These are phyloP conservation scores for Typha latifolia DNA, from an alignment of 176 grass and related monocot genomes.

Conservation along the genomic window DNA sequence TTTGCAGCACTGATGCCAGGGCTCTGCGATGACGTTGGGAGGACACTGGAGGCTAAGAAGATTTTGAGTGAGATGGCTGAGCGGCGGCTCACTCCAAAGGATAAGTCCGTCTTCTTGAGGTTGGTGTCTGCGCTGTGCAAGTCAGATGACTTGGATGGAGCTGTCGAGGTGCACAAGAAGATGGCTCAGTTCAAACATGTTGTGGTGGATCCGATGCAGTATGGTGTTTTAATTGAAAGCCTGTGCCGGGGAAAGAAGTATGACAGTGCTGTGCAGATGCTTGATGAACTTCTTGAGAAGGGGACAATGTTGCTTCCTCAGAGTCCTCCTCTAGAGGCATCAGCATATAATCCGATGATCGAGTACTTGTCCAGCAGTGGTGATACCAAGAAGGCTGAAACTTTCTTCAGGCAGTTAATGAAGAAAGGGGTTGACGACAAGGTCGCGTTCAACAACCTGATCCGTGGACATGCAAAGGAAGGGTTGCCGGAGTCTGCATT, in stretches of 20 bases:
- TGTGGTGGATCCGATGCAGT: slow-evolving; percentile 48
- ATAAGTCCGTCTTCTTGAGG: slow-evolving; percentile 67
- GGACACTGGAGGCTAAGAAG: slow-evolving; percentile 39
- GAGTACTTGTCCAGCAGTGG: slow-evolving; percentile 71
- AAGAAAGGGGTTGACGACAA: slow-evolving; percentile 84
- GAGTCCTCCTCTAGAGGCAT: slow-evolving; percentile 41
- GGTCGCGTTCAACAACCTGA: slow-evolving; percentile 74
- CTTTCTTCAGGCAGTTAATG: slow-evolving; percentile 95
- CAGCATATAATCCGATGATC: slow-evolving; percentile 63
- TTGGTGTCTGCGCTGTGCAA: slow-evolving; percentile 60
- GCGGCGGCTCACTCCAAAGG: slow-evolving; percentile 57
- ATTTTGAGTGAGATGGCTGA: slow-evolving; percentile 65
- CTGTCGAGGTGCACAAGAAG: slow-evolving; percentile 67
- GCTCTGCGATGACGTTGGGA: slow-evolving; percentile 62
- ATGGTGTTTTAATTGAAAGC: slow-evolving; percentile 68
- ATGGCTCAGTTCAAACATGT: slow-evolving; percentile 53
- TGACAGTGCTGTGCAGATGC: slow-evolving; percentile 42
- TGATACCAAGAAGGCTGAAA: slow-evolving; percentile 61
- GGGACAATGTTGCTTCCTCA: slow-evolving; percentile 47
- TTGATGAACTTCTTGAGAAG: slow-evolving; percentile 79
- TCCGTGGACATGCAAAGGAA: slow-evolving; percentile 81
- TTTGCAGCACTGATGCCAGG: slow-evolving; percentile 86
- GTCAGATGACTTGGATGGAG: slow-evolving; percentile 68
- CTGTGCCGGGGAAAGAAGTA: slow-evolving; percentile 59
- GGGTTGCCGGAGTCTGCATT: slow-evolving; percentile 40